Base-by-base conservation (phyloP, 169 alveolate species). In the Plasmodium yoelii region DNA sequence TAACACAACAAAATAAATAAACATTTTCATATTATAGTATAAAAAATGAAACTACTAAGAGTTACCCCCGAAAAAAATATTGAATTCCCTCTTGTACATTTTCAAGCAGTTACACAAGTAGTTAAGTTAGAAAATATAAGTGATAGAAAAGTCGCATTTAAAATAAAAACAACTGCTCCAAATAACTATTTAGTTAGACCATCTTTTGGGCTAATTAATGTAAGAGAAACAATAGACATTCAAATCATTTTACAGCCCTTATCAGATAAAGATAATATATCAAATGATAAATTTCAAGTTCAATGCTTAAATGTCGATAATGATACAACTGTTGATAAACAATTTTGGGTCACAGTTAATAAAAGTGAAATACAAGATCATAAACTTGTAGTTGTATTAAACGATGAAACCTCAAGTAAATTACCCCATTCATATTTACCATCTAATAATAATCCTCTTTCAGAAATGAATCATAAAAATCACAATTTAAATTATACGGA, bases 131-230 rank as follows among this genome's bases (percentile, higher is more conserved):
- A 95, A 86, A 95, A 95, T 92, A 73, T 94, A 64, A 88, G 95
- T 42, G 93, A 92, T 46, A 94, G 92, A 28, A 91, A 88, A 57
- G 97, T 95, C 6, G 97, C 97, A 22, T 95, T 94, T 67, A 95
- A 95, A 84, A 95, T 95, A 59, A 95, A 95, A 88, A 95, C 97
- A 13, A 95, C 97, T 1, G 96, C 97, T 9, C 97, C 97, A 22
- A 95, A 95, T 70, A 95, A 96, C 34, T 95, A 95, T 88, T 91
- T 95, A 46, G 97, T 95, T 2, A 84, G 97, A 44, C 97, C 97
- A 24, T 91, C 95, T 28, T 94, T 95, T 59, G 97, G 97, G 5
- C 80, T 94, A 72, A 93, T 95, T 67, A 93, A 88, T 73, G 94
- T 97, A 18, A 94, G 94, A 7, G 97, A 95, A 56, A 64, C 93